These are phyloP conservation scores for Globisporangium spinosum DNA, from an alignment of 352 stramenopile genomes.

Conservation along the genomic window DNA sequence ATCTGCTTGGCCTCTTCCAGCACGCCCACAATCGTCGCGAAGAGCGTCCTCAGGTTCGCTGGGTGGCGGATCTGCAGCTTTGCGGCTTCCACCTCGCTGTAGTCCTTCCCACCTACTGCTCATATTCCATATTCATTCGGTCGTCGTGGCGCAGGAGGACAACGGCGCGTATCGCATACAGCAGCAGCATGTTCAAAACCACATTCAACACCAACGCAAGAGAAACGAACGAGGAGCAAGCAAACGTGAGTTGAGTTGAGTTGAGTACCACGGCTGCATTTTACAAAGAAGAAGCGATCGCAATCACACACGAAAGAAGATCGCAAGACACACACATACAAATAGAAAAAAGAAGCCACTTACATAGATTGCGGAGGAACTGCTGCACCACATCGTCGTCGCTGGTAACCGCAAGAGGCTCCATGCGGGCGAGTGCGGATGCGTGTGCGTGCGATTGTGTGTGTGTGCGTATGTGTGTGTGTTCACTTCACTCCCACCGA, in stretches of 20 bases:
- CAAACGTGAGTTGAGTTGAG: neutral
- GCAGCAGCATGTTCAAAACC: neutral
- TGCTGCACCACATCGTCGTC: constrained; percentile 14
- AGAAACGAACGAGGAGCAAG: neutral
- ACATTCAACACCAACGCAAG: neutral
- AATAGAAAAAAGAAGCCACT: neutral
- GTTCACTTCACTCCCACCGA: neutral
- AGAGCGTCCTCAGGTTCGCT: constrained; percentile 53
- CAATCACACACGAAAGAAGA: neutral
- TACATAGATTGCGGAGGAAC: constrained; percentile 22
- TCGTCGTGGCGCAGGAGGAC: neutral
- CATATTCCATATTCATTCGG: neutral
- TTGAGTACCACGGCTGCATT: constrained; percentile 7
- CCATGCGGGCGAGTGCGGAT: neutral
- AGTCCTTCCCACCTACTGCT: constrained; percentile 52
- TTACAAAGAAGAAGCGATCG: constrained; percentile 5
- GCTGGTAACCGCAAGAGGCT: constrained; percentile 1
- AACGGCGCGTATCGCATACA: constrained; percentile 4
- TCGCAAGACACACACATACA: neutral
- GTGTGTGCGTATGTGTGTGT: neutral
- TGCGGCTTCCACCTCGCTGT: constrained; percentile 49
- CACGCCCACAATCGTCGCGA: constrained; percentile 60
- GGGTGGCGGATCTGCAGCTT: constrained; percentile 67
- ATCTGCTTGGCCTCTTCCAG: constrained; percentile 67
- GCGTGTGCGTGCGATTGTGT: neutral